Base-by-base conservation (phyloP, 2,329 filamentous ascomycete genomes). In the Colletotrichum salicis region DNA sequence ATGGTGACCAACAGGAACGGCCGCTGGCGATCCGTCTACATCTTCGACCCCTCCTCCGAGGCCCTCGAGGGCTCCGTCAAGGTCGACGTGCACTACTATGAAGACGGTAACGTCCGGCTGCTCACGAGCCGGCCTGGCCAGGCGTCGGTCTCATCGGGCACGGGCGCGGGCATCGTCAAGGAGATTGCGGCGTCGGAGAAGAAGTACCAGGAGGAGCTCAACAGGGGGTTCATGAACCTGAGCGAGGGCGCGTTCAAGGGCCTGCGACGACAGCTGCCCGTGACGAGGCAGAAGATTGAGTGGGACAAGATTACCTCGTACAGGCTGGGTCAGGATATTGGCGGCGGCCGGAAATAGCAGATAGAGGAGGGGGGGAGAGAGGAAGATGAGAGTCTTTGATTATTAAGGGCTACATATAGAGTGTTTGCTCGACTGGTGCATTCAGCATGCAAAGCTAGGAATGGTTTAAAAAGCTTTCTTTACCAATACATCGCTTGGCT, bases 241-340 rank as follows among this genome's bases (percentile, higher is more conserved):
- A 96, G 94, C 79, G 96, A 99, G 84, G 96, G 95, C 11, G 94
- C 95, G 1, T 99, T 99, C 85, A 99, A 98, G 89, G 91, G 92
- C 2, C 84, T 99, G 81, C 90, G 96, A 79, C 90, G 96, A 83
- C 96, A 98, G 84, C 85, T 99, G 80, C 96, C 96, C 0, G 95
- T 99, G 72, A 99, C 96, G 73, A 91, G 96, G 79, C 96, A 99
- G 86, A 98, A 98, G 89, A 96, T 99, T 77, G 96, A 99, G 84
- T 99, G 96, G 96, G 96, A 99, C 83, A 98, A 97, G 87, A 94
- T 99, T 76, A 93, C 94, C 57, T 95, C 94, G 76, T 99, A 99
- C 85, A 88, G 94, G 72, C 86, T 97, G 76, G 93, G 93, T 31
- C 92, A 94, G 82, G 93, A 94, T 79, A 94, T 94, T 81, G 91